A percentile compares a stretch with the other conserved stretches of the same genome.
These are phyloP conservation scores for Cornus controversa DNA, from an alignment of 148 eudicot genomes.

Conservation along the genomic window DNA sequence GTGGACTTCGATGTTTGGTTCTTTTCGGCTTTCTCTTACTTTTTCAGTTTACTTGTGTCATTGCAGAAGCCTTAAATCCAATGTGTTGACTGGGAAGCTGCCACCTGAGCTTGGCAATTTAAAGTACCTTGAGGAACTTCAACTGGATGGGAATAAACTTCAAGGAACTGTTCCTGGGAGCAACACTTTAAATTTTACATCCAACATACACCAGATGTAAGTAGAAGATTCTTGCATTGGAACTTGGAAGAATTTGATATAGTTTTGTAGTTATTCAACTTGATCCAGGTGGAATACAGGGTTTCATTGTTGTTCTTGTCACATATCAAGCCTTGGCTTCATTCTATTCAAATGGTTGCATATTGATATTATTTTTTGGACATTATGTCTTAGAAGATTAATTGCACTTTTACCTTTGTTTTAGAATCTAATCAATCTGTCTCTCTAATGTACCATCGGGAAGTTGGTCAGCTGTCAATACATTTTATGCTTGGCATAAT, in stretches of 20 bases:
- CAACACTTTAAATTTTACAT: constrained; percentile 27
- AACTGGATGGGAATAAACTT: constrained; percentile 81
- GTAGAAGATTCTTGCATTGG: constrained; percentile 16
- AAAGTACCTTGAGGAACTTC: constrained; percentile 71
- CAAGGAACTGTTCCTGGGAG: constrained; percentile 70
- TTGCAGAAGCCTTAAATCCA: constrained; percentile 73
- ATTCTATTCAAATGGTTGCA: background rate
- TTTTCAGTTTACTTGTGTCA: constrained; percentile 7
- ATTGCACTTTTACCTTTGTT: too few species aligned
- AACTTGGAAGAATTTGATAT: background rate
- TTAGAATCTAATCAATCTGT: background rate
- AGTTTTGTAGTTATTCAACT: too few species aligned
- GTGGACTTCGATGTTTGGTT: background rate
- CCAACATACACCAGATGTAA: constrained; percentile 57
- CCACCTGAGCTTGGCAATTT: constrained; percentile 70
- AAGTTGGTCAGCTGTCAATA: background rate
- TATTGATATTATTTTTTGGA: background rate
- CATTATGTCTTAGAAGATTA: background rate
- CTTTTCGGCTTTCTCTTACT: constrained; percentile 10
- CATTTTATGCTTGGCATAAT: background rate
- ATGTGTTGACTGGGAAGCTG: constrained; percentile 72
- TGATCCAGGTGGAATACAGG: background rate
- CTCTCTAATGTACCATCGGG: background rate
- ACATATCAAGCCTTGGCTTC: background rate
- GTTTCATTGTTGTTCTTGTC: too few species aligned